Conservation (phyloP, 176 grass and related monocot genomes). For the Urochloa ruziziensis region DNA sequence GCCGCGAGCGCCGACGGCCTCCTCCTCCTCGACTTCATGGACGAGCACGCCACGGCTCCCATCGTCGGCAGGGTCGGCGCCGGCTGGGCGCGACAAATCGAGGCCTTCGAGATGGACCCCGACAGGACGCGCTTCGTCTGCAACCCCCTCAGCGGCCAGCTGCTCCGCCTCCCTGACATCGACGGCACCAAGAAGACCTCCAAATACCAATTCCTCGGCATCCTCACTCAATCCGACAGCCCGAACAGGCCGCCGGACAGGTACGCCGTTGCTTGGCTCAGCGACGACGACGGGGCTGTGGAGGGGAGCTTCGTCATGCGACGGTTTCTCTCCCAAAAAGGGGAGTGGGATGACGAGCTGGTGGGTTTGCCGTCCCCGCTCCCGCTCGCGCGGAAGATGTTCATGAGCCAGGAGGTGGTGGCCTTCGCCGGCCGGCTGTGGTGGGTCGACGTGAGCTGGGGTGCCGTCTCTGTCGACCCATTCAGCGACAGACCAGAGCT, state of each 20-base stretch:
- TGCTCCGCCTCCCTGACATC: slow-evolving; percentile 20
- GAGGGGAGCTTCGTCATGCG: background rate
- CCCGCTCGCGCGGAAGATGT: background rate
- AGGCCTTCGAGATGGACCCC: background rate
- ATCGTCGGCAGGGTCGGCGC: background rate
- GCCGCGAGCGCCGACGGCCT: slow-evolving; percentile 29
- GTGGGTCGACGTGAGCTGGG: slow-evolving; percentile 25
- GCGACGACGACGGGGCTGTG: too few species aligned
- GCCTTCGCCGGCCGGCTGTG: too few species aligned
- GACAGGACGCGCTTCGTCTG: slow-evolving; percentile 24
- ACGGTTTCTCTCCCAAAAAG: background rate
- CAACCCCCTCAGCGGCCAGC: slow-evolving; percentile 26
- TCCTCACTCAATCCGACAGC: background rate
- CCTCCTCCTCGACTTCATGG: slow-evolving; percentile 32
- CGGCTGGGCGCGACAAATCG: background rate
- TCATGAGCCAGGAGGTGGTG: background rate
- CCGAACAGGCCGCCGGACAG: slow-evolving; percentile 2
- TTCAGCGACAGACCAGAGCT: slow-evolving; percentile 30
- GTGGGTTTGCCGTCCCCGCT: background rate
- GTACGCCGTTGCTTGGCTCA: slow-evolving; percentile 27
- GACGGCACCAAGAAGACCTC: background rate
- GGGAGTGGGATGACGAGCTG: background rate
- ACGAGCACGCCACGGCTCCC: background rate
- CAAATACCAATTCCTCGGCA: background rate
- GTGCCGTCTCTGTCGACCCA: slow-evolving; percentile 24